phyloP scores from a whole-genome alignment of 805 yeast species.

The Yueomyces sp. region DNA sequence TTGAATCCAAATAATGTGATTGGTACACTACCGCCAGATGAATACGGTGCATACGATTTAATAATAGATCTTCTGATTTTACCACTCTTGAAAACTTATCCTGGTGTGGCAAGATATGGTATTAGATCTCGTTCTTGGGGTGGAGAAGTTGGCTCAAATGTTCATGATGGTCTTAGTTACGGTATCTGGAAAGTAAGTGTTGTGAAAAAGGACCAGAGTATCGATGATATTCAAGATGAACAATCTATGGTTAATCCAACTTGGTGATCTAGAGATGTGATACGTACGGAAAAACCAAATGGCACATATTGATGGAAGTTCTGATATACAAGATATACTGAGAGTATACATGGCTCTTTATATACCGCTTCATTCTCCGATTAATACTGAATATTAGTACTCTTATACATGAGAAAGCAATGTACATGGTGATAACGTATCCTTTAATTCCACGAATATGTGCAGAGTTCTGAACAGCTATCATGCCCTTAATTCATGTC shows the following conservation, averaged over 20 bases:
- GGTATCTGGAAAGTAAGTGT: slow-evolving; percentile 36
- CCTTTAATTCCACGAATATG: no score
- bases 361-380: no score
- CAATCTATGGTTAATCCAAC: background rate
- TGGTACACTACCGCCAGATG: slow-evolving; percentile 15
- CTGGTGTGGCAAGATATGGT: slow-evolving; percentile 54
- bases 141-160: slow-evolving; percentile 4
- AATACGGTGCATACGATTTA: slow-evolving; percentile 15
- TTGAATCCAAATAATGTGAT: slow-evolving; percentile 20
- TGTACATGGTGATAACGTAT: no score
- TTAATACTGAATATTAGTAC: no score
- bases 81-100: slow-evolving; percentile 54
- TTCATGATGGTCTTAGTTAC: slow-evolving; percentile 71
- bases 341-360: no score
- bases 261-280: background rate
- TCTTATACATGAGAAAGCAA: no score
- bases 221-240: background rate
- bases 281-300: background rate
- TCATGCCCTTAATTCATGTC: no score
- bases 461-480: no score
- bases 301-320: background rate
- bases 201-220: slow-evolving; percentile 6
- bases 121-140: slow-evolving; percentile 68
- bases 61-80: slow-evolving; percentile 33
- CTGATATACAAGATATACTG: no score